Percentiles rank a stretch among this genome's conserved stretches.
Conservation (phyloP, 129 eudicot species). For the Oenanthe sinensis region DNA sequence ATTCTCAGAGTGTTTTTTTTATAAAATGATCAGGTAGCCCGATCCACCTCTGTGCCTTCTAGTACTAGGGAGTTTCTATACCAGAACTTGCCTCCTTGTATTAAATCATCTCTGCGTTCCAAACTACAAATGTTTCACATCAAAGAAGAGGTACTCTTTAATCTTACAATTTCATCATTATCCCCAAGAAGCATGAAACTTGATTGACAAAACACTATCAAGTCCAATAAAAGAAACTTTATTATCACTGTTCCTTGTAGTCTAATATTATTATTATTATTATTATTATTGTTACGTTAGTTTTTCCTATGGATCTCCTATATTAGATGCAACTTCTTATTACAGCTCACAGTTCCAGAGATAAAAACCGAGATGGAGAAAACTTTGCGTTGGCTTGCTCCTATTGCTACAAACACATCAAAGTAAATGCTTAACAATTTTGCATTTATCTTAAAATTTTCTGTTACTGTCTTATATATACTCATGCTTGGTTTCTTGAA, state of each 20-base stretch:
- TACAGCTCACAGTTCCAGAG: constrained; percentile 50
- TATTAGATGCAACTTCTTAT: neutral
- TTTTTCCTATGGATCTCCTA: neutral
- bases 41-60: constrained; percentile 46
- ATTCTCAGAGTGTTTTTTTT: neutral
- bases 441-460: neutral
- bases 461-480: neutral
- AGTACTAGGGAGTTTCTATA: constrained; percentile 54
- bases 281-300: neutral
- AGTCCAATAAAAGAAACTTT: neutral
- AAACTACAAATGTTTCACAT: constrained; percentile 49
- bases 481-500: neutral
- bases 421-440: constrained; percentile 31
- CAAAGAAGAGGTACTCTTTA: constrained; percentile 53
- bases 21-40: constrained; percentile 49
- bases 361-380: constrained; percentile 82
- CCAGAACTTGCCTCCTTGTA: constrained; percentile 71
- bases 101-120: constrained; percentile 54
- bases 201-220: neutral
- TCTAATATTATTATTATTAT: neutral
- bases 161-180: neutral
- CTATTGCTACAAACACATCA: constrained; percentile 66
- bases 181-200: neutral
- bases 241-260: neutral
- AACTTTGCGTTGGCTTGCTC: constrained; percentile 82